Base-by-base conservation (phyloP, 169 alveolate species). In the Cryptosporidium sp. region DNA sequence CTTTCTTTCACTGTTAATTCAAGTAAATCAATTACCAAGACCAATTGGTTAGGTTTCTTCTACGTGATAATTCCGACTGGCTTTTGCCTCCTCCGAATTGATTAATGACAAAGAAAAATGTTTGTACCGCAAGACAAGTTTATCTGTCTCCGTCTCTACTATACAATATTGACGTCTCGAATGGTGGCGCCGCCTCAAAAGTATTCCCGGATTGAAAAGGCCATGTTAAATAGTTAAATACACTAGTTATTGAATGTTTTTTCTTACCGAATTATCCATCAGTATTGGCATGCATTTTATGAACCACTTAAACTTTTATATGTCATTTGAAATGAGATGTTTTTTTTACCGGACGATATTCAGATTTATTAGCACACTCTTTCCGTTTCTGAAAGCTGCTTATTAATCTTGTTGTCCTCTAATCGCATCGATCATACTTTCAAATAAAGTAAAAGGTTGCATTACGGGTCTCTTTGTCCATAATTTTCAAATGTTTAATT, bases 101-200 rank as follows among this genome's bases (percentile, higher is more conserved):
- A 2, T 55, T 55, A 41, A 5, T 41, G 67, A 55, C 67, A 21
- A 55, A 26, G n/a, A 55, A 37, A 16, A 33, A 18, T 18, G 0
- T 26, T 26, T 21, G 6, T 65, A 59, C 89, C 89, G 89, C 89
- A 65, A 80, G 89, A 80, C 89, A 80, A 65, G 59, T 26, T 62
- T 18, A 35, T 62, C 75, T 62, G 89, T 80, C 89, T 80, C 68
- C 89, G 80, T 80, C 80, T 80, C 89, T 43, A 59, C 8, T 62
- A 48, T 33, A 4, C 26, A 74, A 9, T 55, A 62, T n/a, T 73
- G 86, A 73, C 86, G 86, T 73, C 86, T 73, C 86, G 71, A 23
- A 8, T 31, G 0, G 33, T 50, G 71, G 71, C 86, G 86, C 86
- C 48, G 51, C 67, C 67, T 70, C 67, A n/a, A 55, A 14, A 55